These are phyloP conservation scores for Flaveria trinervia DNA, from an alignment of 129 eudicot species.

Conservation along the genomic window DNA sequence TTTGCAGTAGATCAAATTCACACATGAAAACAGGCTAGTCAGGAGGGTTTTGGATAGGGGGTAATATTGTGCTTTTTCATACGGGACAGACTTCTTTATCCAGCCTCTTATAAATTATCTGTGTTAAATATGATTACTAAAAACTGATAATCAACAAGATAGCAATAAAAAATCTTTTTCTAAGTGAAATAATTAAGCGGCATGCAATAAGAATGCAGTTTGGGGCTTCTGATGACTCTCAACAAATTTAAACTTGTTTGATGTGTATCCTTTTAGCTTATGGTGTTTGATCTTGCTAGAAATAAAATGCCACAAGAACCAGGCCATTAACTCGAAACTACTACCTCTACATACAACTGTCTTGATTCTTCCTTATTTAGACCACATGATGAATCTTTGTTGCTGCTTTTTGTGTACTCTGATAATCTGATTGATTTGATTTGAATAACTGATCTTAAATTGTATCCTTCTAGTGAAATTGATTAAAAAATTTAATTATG, in stretches of 20 bases:
- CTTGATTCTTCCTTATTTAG: background rate
- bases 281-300: background rate
- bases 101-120: too few relatives aligned
- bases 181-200: too few relatives aligned
- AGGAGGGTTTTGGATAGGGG: background rate
- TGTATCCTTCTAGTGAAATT: background rate
- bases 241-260: too few relatives aligned
- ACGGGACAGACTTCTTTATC: too few relatives aligned
- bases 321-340: too few relatives aligned
- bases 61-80: background rate
- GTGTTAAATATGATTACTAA: too few relatives aligned
- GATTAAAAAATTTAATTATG: background rate
- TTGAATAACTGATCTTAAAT: background rate
- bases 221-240: too few relatives aligned
- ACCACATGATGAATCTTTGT: background rate
- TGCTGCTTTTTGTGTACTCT: background rate
- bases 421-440: too few relatives aligned
- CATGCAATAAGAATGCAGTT: too few relatives aligned
- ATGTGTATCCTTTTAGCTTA: too few relatives aligned
- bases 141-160: too few relatives aligned
- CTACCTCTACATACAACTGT: background rate
- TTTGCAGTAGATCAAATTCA: background rate
- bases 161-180: too few relatives aligned
- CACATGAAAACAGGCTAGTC: background rate
- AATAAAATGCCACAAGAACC: background rate